phyloP scores from a whole-genome alignment of 768 basidiomycete genomes.

The Podaxis sp. region DNA sequence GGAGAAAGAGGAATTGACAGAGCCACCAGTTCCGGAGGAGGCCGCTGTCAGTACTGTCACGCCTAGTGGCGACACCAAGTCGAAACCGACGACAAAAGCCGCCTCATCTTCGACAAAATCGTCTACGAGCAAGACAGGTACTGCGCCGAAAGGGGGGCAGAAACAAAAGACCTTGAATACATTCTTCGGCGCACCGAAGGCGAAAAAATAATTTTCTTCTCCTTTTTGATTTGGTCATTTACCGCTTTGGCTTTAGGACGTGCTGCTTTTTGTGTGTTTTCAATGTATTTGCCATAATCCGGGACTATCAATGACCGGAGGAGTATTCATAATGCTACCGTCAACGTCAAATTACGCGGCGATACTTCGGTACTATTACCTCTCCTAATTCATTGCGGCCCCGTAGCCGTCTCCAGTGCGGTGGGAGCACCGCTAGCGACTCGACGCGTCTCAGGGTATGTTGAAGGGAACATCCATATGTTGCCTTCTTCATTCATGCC shows the following conservation, averaged over 20 bases:
- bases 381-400: no score
- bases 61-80: neutral
- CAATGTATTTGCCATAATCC: neutral
- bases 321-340: neutral
- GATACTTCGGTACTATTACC: neutral
- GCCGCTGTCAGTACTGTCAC: conserved; percentile 1
- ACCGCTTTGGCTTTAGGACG: neutral
- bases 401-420: neutral
- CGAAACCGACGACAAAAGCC: neutral
- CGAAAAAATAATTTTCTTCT: conserved; percentile 10
- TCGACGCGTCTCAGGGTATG: neutral
- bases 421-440: neutral
- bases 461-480: neutral
- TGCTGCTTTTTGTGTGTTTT: neutral
- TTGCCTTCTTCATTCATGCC: neutral
- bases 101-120: conserved; percentile 1
- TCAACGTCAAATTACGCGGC: neutral
- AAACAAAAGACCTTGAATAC: conserved; percentile 11
- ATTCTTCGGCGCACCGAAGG: conserved; percentile 16
- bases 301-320: neutral
- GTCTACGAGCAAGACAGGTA: neutral
- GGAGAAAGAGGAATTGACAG: neutral
- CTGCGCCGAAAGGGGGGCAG: conserved; percentile 1
- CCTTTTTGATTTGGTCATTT: neutral
- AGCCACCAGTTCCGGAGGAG: conserved; percentile 12